phyloP scores from a whole-genome alignment of 768 basidiomycete species.

The Filobasidium floriforme region DNA sequence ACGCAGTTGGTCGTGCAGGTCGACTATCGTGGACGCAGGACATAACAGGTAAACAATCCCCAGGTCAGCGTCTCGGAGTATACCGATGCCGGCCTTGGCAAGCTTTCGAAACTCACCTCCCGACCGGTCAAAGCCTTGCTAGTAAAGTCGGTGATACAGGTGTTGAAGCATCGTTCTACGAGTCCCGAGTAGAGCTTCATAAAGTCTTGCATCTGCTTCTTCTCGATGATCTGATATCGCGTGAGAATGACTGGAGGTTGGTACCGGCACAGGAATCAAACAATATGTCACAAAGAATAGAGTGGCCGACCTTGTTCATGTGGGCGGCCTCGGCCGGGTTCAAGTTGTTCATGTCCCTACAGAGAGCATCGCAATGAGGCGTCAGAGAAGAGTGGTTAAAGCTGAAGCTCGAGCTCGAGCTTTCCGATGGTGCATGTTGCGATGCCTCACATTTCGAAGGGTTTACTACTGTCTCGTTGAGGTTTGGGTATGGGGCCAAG shows the following conservation, averaged over 20 bases:
- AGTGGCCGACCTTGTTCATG: constrained; percentile 53
- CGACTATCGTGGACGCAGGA: constrained; percentile 53
- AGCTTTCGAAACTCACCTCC: constrained; percentile 57
- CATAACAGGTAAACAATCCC: background rate
- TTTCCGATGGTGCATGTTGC: too few species aligned
- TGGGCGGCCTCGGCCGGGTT: constrained; percentile 90
- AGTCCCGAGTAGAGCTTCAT: constrained; percentile 87
- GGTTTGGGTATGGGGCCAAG: background rate
- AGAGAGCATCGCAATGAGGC: background rate
- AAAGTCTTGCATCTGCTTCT: constrained; percentile 99
- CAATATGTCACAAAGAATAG: too few species aligned
- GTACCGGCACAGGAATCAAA: background rate
- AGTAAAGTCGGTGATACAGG: constrained; percentile 94
- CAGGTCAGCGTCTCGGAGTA: too few species aligned
- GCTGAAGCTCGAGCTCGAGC: too few species aligned
- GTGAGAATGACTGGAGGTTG: background rate
- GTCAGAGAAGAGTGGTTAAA: background rate
- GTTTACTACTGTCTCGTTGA: background rate
- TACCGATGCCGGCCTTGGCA: background rate
- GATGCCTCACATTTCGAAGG: constrained; percentile 2
- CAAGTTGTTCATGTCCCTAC: constrained; percentile 76
- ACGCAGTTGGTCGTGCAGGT: constrained; percentile 86
- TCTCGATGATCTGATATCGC: constrained; percentile 70
- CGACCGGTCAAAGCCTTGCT: constrained; percentile 86
- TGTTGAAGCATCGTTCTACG: constrained; percentile 90